Evolutionary conservation across 2,329 filamentous ascomycete genomes (phyloP), one percentile per base, ranked within the genome.

Genomic region (Neonectria magnoliae): DNA sequence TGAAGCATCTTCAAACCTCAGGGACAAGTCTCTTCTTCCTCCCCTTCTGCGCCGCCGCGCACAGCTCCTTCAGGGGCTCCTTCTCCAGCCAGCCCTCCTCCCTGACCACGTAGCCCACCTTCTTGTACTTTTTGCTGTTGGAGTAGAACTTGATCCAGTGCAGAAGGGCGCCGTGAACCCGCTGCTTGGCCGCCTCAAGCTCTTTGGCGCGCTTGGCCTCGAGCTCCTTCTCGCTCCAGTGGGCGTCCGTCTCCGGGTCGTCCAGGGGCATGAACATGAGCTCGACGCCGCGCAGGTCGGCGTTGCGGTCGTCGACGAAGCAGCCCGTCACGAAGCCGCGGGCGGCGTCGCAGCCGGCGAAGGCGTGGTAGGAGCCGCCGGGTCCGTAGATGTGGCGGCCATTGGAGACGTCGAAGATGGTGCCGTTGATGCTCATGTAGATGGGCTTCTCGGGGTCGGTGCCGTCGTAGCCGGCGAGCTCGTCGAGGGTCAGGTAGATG

Each of bases 291-390:
- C 92, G 88, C 77, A 98, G 82, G 81, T 99, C 96, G 4, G 92
- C 86, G 2, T 90, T 96, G 33, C 90, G 84, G 83, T 99, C 96
- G 68, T 93, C 91, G 42, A 88, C 83, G 81, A 99, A 99, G 79
- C 96, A 99, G 18, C 93, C 93, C 2, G 96, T 98, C 10, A 99
- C 90, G 79, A 94, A 99, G 20, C 91, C 93, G 53, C 96, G 91
- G 14, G 92, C 89, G 36, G 95, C 94, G 80, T 99, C 96, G 67
- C 86, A 86, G 65, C 95, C 96, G 0, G 94, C 88, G 79, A 99
- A 97, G 81, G 91, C 90, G 74, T 90, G 86, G 84, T 99, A 99
- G 41, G 89, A 89, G 5, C 94, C 96, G 29, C 93, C 94, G 0
- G 94, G 91, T 1, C 93, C 93, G 82, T 96, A 96, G 80, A 91